Evolutionary conservation across 371 early-diverging fungal species (phyloP), one percentile per base, ranked within the genome.

Genomic region (Capillidium rhysosporum): DNA sequence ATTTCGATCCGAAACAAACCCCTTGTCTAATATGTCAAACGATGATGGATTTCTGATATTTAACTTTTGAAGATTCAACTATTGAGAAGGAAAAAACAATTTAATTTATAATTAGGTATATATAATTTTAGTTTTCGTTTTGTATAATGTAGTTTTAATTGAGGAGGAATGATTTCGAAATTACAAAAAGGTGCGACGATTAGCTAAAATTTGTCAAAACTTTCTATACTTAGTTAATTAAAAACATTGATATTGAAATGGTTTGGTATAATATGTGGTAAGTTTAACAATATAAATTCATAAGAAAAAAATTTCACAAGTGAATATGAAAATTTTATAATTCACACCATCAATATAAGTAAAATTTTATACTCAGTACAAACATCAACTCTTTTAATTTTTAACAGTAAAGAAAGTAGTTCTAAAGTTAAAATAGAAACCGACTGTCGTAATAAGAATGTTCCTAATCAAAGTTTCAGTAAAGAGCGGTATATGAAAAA

Each of bases 41-140:
- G 51, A 79, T 82, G 59, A 77, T 76, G 55, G 76, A 86, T 48
- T 94, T 92, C 66, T 79, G 82, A 54, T 75, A 72, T 30, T 92
- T 85, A 52, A 87, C 84, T 12, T 96, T 96, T 65, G 94, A 92
- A 61, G 92, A 96, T 63, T 71, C 94, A 21, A 69, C 71, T 1
- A 93, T 94, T 4, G 97, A 96, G 61, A 92, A 88, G 67, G 97
- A 96, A n/a, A n/a, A n/a, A n/a, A n/a, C n/a, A n/a, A n/a, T n/a
- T n/a, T n/a, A n/a, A n/a, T n/a, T n/a, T n/a, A n/a, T n/a, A n/a
- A n/a, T n/a, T n/a, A n/a, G n/a, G n/a, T n/a, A n/a, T n/a, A n/a
- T n/a, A n/a, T n/a, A n/a, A n/a, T n/a, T n/a, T n/a, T n/a, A n/a
- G n/a, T n/a, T n/a, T n/a, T n/a, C n/a, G n/a, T n/a, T n/a, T n/a